phyloP scores from a whole-genome alignment of 352 stramenopile genomes.

The Globisporangium viniferum region DNA sequence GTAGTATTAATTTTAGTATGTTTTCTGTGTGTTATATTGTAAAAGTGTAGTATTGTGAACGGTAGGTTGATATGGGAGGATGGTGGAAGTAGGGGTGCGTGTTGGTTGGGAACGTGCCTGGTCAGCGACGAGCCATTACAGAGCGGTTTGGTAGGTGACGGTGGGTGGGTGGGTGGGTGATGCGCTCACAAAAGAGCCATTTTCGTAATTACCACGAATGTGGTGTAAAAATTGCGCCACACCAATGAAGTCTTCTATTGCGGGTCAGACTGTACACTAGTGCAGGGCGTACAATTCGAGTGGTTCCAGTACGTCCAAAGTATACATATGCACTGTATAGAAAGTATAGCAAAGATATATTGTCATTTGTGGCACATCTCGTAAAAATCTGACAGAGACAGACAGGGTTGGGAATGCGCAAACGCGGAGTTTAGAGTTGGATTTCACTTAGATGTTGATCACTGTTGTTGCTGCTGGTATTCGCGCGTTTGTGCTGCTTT shows the following conservation, averaged over 20 bases:
- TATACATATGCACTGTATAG: no score
- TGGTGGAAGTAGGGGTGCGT: not conserved
- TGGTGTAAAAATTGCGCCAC: not conserved
- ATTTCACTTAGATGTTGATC: not conserved
- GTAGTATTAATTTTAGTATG: not conserved
- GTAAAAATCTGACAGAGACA: not conserved
- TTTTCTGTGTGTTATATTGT: not conserved
- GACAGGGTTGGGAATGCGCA: not conserved
- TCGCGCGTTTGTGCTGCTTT: not conserved
- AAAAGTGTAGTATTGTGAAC: not conserved
- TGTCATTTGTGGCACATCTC: not conserved
- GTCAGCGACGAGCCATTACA: not conserved
- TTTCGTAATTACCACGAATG: constrained; percentile 2
- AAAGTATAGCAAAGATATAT: no score
- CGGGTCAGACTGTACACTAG: no score
- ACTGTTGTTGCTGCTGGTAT: not conserved
- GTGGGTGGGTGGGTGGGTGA: not conserved
- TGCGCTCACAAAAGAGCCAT: not conserved
- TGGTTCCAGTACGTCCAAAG: no score
- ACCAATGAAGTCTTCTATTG: not conserved
- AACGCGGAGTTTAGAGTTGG: not conserved
- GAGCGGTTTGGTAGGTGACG: not conserved
- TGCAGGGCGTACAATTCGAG: no score
- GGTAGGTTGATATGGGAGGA: not conserved
- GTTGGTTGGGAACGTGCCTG: constrained; percentile 3